phyloP scores from a whole-genome alignment of 2,329 filamentous ascomycete species.

The Alternaria burnsii region DNA sequence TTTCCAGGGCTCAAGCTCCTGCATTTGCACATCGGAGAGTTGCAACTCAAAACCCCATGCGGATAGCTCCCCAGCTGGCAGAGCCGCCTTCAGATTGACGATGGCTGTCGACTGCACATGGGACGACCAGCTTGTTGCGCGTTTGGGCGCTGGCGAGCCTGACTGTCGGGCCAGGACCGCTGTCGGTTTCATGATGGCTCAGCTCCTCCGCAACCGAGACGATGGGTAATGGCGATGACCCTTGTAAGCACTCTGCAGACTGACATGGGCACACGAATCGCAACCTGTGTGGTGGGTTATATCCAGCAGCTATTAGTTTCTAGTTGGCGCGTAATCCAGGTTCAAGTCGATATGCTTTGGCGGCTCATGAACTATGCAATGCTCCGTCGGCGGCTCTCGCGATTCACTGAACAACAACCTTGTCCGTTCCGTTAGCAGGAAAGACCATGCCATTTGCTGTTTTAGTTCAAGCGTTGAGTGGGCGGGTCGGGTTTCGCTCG shows the following conservation, averaged over 20 bases:
- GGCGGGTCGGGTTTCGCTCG: neutral
- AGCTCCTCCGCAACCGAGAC: slow-evolving; percentile 25
- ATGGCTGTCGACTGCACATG: slow-evolving; percentile 22
- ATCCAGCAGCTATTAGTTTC: slow-evolving; percentile 11
- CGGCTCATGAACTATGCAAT: slow-evolving; percentile 9
- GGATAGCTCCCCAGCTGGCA: slow-evolving; percentile 27
- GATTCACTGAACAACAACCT: slow-evolving; percentile 17
- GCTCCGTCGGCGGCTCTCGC: slow-evolving; percentile 16
- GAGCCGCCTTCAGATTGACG: slow-evolving; percentile 32
- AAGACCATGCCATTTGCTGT: slow-evolving; percentile 31
- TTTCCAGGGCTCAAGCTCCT: slow-evolving; percentile 22
- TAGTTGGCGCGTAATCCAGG: slow-evolving; percentile 16
- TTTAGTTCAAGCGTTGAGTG: slow-evolving; percentile 30
- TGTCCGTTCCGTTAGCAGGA: slow-evolving; percentile 5
- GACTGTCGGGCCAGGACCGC: slow-evolving; percentile 27
- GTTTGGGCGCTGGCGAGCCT: slow-evolving; percentile 29
- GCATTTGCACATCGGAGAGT: slow-evolving; percentile 13
- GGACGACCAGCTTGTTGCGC: slow-evolving; percentile 22
- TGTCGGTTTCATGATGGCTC: slow-evolving; percentile 21
- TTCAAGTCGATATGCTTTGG: slow-evolving; percentile 1
- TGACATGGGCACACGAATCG: slow-evolving; percentile 17
- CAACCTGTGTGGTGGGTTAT: slow-evolving; percentile 10
- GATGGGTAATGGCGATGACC: slow-evolving; percentile 19
- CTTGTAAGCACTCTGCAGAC: slow-evolving; percentile 8
- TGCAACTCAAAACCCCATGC: slow-evolving; percentile 5